Conservation (phyloP, 1,139 yeast genomes). For the Pichia sp. region DNA sequence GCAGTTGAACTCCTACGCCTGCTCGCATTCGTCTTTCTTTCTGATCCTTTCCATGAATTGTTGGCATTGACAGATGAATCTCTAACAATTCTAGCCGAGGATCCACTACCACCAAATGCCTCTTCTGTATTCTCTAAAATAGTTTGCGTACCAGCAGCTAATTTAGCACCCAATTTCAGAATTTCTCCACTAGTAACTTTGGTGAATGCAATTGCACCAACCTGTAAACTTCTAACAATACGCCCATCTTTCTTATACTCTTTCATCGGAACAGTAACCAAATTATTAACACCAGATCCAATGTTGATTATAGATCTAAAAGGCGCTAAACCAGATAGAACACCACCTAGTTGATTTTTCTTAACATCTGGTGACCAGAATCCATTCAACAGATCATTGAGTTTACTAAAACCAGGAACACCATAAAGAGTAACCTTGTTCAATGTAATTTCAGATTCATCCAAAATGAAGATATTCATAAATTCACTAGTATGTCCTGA, state of each 20-base stretch:
- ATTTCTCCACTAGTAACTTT: conserved; percentile 80
- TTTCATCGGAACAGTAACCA: conserved; percentile 68
- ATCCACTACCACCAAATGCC: conserved; percentile 66
- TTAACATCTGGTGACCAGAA: conserved; percentile 89
- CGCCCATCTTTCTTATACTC: conserved; percentile 78
- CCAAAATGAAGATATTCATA: conserved; percentile 83
- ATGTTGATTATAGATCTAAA: conserved; percentile 73
- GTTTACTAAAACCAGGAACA: conserved; percentile 63
- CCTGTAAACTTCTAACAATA: conserved; percentile 65
- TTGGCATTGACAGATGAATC: neutral
- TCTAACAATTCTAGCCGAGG: conserved; percentile 39
- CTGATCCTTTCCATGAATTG: neutral
- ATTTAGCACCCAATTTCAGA: conserved; percentile 75
- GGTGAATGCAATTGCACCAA: conserved; percentile 77
- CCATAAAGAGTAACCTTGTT: conserved; percentile 70
- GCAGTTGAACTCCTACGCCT: conserved; percentile 20
- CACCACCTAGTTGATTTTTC: conserved; percentile 72
- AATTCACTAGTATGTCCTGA: conserved; percentile 88
- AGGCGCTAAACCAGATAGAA: conserved; percentile 82
- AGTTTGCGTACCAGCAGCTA: conserved; percentile 89
- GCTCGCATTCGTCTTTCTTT: neutral
- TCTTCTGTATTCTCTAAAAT: conserved; percentile 80
- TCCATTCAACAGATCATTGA: conserved; percentile 55
- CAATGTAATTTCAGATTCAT: conserved; percentile 74
- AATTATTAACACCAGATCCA: conserved; percentile 74